Conservation (phyloP, 1,284 basidiomycete genomes). For the Apiotrichum laibachii region DNA sequence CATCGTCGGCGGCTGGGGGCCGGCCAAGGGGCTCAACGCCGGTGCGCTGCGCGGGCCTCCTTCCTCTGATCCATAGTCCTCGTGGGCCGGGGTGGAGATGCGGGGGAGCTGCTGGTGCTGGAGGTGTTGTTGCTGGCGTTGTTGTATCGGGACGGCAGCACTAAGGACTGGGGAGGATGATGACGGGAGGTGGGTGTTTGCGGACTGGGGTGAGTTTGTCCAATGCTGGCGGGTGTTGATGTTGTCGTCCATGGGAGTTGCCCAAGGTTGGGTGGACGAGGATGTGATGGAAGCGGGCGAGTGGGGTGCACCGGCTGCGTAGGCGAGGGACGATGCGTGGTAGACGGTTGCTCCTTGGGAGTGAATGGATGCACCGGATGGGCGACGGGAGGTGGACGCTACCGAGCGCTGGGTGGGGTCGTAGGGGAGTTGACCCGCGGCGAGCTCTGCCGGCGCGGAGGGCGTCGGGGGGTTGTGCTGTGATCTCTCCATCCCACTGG, state of each 20-base stretch:
- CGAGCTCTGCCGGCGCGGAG: too few species aligned
- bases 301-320: constrained; percentile 9
- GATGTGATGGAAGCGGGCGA: constrained; percentile 30
- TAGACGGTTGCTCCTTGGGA: constrained; percentile 2
- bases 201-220: constrained; percentile 7
- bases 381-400: constrained; percentile 18
- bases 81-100: constrained; percentile 22
- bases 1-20: constrained; percentile 6
- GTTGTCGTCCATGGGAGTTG: constrained; percentile 7
- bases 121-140: too few species aligned
- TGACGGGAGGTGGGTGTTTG: not conserved
- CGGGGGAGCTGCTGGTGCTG: constrained; percentile 21
- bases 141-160: too few species aligned
- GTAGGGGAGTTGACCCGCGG: too few species aligned
- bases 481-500: constrained; percentile 4
- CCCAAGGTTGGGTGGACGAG: constrained; percentile 20
- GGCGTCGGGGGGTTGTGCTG: not conserved
- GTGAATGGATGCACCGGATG: constrained; percentile 26
- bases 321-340: not conserved
- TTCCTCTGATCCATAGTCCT: constrained; percentile 10
- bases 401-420: not conserved
- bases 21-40: constrained; percentile 11
- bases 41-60: constrained; percentile 34
- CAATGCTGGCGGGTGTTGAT: constrained; percentile 2
- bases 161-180: too few species aligned